Base-by-base conservation (phyloP, 1,284 basidiomycete species). In the Moesziomyces sp. region DNA sequence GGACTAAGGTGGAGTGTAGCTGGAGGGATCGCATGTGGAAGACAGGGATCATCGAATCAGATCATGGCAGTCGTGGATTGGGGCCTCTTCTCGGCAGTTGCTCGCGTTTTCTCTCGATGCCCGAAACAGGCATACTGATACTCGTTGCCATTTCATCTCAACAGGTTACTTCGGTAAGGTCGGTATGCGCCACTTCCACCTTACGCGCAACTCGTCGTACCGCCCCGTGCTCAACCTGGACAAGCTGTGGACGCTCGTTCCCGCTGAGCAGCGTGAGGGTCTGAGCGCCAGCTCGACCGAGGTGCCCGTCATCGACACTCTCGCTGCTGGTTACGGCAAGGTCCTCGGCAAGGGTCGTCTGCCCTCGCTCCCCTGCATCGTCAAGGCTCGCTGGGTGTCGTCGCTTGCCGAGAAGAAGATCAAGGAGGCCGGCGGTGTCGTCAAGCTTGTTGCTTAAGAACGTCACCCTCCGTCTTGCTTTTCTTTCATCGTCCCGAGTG, bases 141-240 rank as follows among this genome's bases (percentile, higher is more conserved):
- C 8, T 62, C 42, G 28, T 45, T 47, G 30, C 43, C 23, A 21
- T 23, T 26, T 35, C 19, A 24, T 18, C 46, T 26, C 67, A 78
- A 74, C 69, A 77, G 95, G 94, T 92, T 97, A 97, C 92, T 97
- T 96, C 86, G 94, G 94, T 88, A 97, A 97, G 88, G 86, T 86
- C 67, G 86, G 86, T 93, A 98, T 98, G 95, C 91, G 96, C 84
- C 91, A 92, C 87, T 99, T 92, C 93, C 96, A 99, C 87, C 87
- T 94, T 76, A 95, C 93, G 68, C 91, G 91, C 87, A 97, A 97
- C 88, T 87, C 89, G 81, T 88, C 90, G 87, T 94, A 92, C 93
- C 89, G 91, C 78, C 94, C 95, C 35, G 92, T 91, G 83, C 92
- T 99, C 90, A 99, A 99, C 89, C 74, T 83, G 19, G 82, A 84